These are phyloP conservation scores for Ceratobasidium sp. DNA, from an alignment of 1,284 basidiomycete genomes.

Conservation along the genomic window DNA sequence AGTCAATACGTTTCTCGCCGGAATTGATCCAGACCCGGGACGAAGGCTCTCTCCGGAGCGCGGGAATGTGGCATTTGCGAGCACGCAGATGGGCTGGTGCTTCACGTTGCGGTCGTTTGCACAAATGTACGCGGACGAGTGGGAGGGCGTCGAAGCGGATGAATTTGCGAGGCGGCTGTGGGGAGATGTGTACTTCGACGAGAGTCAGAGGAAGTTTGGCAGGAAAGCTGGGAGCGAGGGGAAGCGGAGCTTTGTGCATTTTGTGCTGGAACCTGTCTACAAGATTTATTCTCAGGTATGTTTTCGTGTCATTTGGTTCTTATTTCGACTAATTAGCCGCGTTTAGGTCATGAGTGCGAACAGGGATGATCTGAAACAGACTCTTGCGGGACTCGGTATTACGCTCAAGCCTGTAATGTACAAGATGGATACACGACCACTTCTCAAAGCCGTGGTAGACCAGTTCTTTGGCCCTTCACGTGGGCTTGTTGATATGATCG, in stretches of 20 bases:
- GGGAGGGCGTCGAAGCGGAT: slow-evolving; percentile 62
- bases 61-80: slow-evolving; percentile 97
- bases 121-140: slow-evolving; percentile 86
- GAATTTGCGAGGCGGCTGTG: slow-evolving; percentile 85
- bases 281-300: too few species aligned
- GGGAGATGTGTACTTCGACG: slow-evolving; percentile 97
- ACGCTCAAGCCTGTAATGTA: too few species aligned
- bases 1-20: slow-evolving; percentile 90
- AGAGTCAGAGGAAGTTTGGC: slow-evolving; percentile 84
- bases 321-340: too few species aligned
- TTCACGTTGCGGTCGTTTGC: slow-evolving; percentile 96
- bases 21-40: too few species aligned
- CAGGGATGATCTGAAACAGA: slow-evolving; percentile 80
- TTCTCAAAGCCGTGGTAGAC: slow-evolving; percentile 90
- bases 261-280: slow-evolving; percentile 95
- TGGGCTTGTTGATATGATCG: slow-evolving; percentile 92
- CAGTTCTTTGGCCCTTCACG: slow-evolving; percentile 94
- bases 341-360: slow-evolving; percentile 93
- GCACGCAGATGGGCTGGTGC: slow-evolving; percentile 96
- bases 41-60: slow-evolving; percentile 92
- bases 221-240: slow-evolving; percentile 84
- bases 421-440: too few species aligned
- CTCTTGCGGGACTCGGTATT: too few species aligned
- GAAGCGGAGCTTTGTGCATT: slow-evolving; percentile 91
- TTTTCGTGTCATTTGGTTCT: too few species aligned